phyloP scores from a whole-genome alignment of 129 eudicot genomes.

The Flaveria bidentis region DNA sequence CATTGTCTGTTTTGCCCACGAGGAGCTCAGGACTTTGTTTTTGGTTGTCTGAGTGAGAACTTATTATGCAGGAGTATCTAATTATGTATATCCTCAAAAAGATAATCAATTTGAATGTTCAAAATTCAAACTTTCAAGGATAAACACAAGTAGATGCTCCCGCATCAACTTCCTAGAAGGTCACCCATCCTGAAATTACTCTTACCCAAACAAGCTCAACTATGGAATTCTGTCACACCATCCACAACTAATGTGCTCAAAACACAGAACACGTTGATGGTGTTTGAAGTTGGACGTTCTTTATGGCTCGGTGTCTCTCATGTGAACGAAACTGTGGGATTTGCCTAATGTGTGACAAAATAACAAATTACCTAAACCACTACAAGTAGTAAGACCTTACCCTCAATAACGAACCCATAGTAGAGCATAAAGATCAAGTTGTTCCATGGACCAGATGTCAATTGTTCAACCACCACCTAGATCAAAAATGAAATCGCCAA shows the following conservation, averaged over 20 bases:
- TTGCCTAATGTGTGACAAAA: not conserved
- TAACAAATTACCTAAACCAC: not conserved
- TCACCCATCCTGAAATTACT: not conserved
- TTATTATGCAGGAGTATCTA: too few relatives aligned
- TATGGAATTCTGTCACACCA: not conserved
- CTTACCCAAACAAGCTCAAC: not conserved
- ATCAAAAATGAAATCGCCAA: slow-evolving; percentile 9
- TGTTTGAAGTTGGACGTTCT: not conserved
- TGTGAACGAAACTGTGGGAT: not conserved
- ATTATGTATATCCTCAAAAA: too few relatives aligned
- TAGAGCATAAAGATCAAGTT: slow-evolving; percentile 86
- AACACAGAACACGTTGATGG: not conserved
- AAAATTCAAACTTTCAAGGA: too few relatives aligned
- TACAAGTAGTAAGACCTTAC: slow-evolving; percentile 42
- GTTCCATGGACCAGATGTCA: slow-evolving; percentile 89
- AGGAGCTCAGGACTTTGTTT: not conserved
- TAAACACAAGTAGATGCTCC: too few relatives aligned
- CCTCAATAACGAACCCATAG: slow-evolving; percentile 83
- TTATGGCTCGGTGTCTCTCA: not conserved
- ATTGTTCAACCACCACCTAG: slow-evolving; percentile 88
- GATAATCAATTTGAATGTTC: too few relatives aligned
- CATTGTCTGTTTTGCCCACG: not conserved
- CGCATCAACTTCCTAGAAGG: not conserved
- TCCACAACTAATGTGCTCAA: not conserved
- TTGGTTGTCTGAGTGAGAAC: not conserved